phyloP scores from a whole-genome alignment of 306 rosid species.

The Canavalia gladiata region DNA sequence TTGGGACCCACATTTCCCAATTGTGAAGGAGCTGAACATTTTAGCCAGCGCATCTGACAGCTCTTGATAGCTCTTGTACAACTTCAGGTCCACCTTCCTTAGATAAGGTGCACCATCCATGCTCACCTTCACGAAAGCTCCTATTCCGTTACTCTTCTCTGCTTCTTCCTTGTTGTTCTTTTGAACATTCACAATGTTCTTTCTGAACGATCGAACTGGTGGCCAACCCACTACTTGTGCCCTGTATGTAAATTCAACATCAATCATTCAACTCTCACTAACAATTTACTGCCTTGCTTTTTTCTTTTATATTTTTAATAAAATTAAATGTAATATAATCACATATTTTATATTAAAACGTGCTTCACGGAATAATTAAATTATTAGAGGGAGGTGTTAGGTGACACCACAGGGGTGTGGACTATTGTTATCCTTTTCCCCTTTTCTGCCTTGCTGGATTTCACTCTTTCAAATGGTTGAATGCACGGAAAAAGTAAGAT shows the following conservation, averaged over 20 bases:
- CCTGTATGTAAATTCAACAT: slow-evolving; percentile 56
- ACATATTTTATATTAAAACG: no score
- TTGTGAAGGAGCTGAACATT: slow-evolving; percentile 88
- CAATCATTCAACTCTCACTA: neutral
- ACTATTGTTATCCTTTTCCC: neutral
- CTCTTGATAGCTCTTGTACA: slow-evolving; percentile 80
- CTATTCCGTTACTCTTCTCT: slow-evolving; percentile 7
- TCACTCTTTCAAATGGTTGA: slow-evolving; percentile 36
- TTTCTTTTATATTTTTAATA: no score
- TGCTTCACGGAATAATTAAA: neutral
- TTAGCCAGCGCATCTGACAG: slow-evolving; percentile 77
- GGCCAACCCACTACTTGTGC: slow-evolving; percentile 98
- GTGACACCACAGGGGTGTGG: slow-evolving; percentile 34
- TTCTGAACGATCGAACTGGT: slow-evolving; percentile 83
- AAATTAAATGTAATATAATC: no score
- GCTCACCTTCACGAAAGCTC: slow-evolving; percentile 83
- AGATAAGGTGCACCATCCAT: slow-evolving; percentile 95
- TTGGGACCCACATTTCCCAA: slow-evolving; percentile 73
- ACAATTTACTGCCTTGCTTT: no score
- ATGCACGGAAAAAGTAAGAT: slow-evolving; percentile 63
- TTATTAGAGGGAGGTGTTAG: slow-evolving; percentile 37
- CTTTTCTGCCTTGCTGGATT: neutral
- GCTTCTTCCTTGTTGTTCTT: slow-evolving; percentile 47
- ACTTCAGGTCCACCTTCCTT: slow-evolving; percentile 83
- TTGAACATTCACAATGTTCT: slow-evolving; percentile 66